These are phyloP conservation scores for Agaricus blazei DNA, from an alignment of 768 basidiomycete species.

Conservation along the genomic window DNA sequence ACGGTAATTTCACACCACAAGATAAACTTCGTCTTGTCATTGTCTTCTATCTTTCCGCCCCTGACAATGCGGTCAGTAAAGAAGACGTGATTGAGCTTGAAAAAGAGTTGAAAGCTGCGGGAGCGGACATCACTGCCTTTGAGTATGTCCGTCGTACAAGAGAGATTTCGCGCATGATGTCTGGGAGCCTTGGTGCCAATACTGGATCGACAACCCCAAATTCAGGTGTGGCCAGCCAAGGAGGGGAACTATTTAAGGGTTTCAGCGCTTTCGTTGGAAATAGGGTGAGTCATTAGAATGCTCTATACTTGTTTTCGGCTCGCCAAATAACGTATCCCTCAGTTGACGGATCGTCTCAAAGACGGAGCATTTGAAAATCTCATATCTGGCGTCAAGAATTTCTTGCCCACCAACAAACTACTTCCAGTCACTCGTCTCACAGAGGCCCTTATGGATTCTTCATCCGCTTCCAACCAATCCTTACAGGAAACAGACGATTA, in stretches of 20 bases:
- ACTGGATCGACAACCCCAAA: constrained; percentile 48
- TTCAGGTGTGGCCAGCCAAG: constrained; percentile 56
- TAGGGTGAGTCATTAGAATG: constrained; percentile 45
- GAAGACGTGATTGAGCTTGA: constrained; percentile 89
- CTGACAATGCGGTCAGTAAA: constrained; percentile 75
- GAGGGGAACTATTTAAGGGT: constrained; percentile 88
- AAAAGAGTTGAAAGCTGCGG: constrained; percentile 76
- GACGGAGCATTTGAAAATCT: constrained; percentile 97
- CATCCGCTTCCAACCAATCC: constrained; percentile 89
- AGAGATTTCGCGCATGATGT: constrained; percentile 91
- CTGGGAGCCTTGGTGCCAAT: constrained; percentile 33
- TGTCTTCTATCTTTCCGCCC: constrained; percentile 90
- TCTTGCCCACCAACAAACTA: constrained; percentile 92
- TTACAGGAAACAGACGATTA: constrained; percentile 96
- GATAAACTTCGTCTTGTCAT: constrained; percentile 94
- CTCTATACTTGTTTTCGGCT: background rate
- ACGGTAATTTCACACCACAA: constrained; percentile 58
- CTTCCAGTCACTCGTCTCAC: constrained; percentile 88
- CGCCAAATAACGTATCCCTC: background rate
- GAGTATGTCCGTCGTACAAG: constrained; percentile 90
- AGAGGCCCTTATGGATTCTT: constrained; percentile 97
- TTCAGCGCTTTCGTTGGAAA: constrained; percentile 84
- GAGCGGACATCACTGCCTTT: constrained; percentile 77
- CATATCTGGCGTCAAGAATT: constrained; percentile 96
- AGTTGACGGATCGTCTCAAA: constrained; percentile 91